Evolutionary conservation across 805 yeast genomes (phyloP).

Genomic region (Metschnikowia noctiluminum): DNA sequence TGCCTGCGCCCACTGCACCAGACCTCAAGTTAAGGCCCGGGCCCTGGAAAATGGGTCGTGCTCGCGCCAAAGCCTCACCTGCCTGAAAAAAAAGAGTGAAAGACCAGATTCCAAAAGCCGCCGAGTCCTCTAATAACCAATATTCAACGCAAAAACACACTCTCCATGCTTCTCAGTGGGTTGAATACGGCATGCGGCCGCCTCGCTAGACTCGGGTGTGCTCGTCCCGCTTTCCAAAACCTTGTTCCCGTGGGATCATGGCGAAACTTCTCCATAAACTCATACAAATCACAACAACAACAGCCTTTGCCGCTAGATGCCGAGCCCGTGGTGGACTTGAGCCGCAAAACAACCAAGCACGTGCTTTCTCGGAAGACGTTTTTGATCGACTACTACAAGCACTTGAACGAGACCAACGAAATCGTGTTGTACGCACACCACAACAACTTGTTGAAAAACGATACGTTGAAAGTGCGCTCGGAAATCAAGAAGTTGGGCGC

Average conservation of each 20-base stretch:
- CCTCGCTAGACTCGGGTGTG: neutral
- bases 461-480: conserved; percentile 59
- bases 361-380: conserved; percentile 78
- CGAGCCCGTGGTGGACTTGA: conserved; percentile 1
- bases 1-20: no score
- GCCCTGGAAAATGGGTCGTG: conserved; percentile 1
- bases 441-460: conserved; percentile 70
- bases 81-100: neutral
- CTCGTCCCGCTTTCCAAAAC: no score
- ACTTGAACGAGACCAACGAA: conserved; percentile 62
- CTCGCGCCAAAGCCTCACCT: conserved; percentile 7
- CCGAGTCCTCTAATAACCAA: neutral
- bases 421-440: conserved; percentile 80
- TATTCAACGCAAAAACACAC: neutral
- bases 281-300: no score
- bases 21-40: no score
- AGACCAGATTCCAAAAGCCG: neutral
- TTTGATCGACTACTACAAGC: conserved; percentile 74
- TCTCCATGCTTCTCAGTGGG: conserved; percentile 1
- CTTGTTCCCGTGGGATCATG: neutral
- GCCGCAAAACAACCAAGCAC: conserved; percentile 56
- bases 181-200: conserved; percentile 1
- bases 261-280: conserved; percentile 1
- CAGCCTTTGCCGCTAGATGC: neutral
- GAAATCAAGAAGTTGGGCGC: conserved; percentile 68